phyloP scores from a whole-genome alignment of 352 stramenopile genomes.

The Pythium angustatum region DNA sequence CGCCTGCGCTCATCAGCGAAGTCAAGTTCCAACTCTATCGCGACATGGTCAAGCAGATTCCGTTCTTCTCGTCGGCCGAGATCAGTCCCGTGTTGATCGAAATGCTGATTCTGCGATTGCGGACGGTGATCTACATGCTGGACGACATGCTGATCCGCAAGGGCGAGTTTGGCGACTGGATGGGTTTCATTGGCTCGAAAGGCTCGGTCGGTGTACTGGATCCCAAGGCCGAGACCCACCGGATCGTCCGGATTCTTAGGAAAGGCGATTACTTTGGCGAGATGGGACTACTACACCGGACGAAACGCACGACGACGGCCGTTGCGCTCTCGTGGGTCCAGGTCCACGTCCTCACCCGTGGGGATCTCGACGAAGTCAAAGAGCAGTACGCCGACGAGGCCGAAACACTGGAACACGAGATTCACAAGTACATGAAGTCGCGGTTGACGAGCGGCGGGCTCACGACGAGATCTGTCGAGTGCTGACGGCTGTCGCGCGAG shows the following conservation, averaged over 20 bases:
- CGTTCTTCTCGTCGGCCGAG: slow-evolving; percentile 66
- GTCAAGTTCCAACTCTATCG: slow-evolving; percentile 80
- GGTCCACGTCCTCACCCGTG: slow-evolving; percentile 68
- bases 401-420: slow-evolving; percentile 66
- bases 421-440: slow-evolving; percentile 71
- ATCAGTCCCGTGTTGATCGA: slow-evolving; percentile 71
- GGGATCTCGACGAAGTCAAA: slow-evolving; percentile 67
- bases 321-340: slow-evolving; percentile 76
- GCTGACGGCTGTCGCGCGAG: too few relatives aligned
- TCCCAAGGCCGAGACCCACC: slow-evolving; percentile 39
- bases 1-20: slow-evolving; percentile 68
- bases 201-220: slow-evolving; percentile 67
- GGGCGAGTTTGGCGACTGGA: slow-evolving; percentile 79
- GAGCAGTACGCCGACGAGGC: slow-evolving; percentile 65
- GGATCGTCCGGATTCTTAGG: slow-evolving; percentile 67
- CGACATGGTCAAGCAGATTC: slow-evolving; percentile 79
- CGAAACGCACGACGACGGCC: slow-evolving; percentile 65
- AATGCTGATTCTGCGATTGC: slow-evolving; percentile 71
- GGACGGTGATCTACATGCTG: slow-evolving; percentile 80
- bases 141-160: slow-evolving; percentile 80
- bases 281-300: slow-evolving; percentile 67
- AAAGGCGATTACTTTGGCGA: slow-evolving; percentile 83
- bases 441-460: neutral
- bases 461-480: too few relatives aligned
- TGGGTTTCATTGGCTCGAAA: slow-evolving; percentile 80